Percentiles rank a stretch among this genome's conserved stretches.
These are phyloP conservation scores for Pontederia paniculata DNA, from an alignment of 176 grass and related monocot genomes.

Conservation along the genomic window DNA sequence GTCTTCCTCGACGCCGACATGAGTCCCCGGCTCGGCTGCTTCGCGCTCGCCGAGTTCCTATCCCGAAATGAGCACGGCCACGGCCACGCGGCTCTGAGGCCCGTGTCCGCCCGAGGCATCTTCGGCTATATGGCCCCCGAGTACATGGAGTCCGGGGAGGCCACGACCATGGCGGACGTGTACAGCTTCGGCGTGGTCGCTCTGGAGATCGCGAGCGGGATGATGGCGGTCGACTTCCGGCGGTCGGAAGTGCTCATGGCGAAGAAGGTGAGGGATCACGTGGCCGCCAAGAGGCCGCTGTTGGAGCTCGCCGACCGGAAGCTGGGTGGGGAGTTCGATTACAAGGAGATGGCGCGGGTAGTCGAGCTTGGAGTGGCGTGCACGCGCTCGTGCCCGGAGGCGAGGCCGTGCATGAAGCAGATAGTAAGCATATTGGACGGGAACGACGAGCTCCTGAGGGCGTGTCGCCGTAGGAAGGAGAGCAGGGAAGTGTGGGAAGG, in stretches of 20 bases:
- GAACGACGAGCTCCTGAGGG: slow-evolving; percentile 46
- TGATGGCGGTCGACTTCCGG: slow-evolving; percentile 54
- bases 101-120: slow-evolving; percentile 41
- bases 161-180: slow-evolving; percentile 66
- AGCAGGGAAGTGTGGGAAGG: slow-evolving; percentile 38
- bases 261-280: slow-evolving; percentile 25
- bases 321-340: slow-evolving; percentile 31
- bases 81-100: slow-evolving; percentile 12
- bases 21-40: slow-evolving; percentile 67
- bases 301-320: slow-evolving; percentile 40
- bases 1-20: slow-evolving; percentile 67
- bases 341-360: slow-evolving; percentile 32
- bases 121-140: slow-evolving; percentile 93
- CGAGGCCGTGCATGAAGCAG: slow-evolving; percentile 59
- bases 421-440: slow-evolving; percentile 68
- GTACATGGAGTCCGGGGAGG: slow-evolving; percentile 65
- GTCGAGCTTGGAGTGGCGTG: slow-evolving; percentile 51
- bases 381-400: slow-evolving; percentile 38
- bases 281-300: slow-evolving; percentile 21
- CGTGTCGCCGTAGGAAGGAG: slow-evolving; percentile 30
- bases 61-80: slow-evolving; percentile 55
- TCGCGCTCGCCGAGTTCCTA: slow-evolving; percentile 82
- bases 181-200: slow-evolving; percentile 81
- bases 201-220: slow-evolving; percentile 60
- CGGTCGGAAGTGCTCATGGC: slow-evolving; percentile 61